phyloP scores from a whole-genome alignment of 2,329 filamentous ascomycete genomes.

The Aspergillus fumigatus region DNA sequence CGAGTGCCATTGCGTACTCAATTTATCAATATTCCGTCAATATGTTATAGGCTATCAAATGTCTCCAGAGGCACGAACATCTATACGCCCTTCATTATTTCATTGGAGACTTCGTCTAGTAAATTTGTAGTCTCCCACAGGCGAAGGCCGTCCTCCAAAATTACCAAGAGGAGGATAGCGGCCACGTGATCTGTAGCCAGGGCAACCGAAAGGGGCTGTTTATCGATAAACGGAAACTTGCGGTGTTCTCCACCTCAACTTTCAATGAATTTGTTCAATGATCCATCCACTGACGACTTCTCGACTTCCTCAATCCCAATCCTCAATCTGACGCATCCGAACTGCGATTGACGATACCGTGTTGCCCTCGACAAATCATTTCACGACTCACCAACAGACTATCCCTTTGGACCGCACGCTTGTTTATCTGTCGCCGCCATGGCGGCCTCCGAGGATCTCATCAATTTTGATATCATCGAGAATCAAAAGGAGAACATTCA shows the following conservation, averaged over 20 bases:
- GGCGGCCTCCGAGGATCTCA: slow-evolving; percentile 40
- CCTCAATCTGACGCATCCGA: neutral
- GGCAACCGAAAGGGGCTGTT: slow-evolving; percentile 32
- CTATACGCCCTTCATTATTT: neutral
- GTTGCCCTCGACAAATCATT: too few relatives aligned
- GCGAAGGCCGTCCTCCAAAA: neutral
- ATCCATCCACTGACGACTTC: slow-evolving; percentile 36
- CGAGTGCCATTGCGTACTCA: neutral
- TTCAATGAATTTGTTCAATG: slow-evolving; percentile 42
- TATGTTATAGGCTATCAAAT: neutral
- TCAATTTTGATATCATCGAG: slow-evolving; percentile 86
- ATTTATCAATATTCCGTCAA: neutral
- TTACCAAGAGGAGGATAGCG: slow-evolving; percentile 6
- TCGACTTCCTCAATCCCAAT: neutral
- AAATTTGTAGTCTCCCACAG: neutral
- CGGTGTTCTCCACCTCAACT: neutral
- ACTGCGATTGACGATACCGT: neutral
- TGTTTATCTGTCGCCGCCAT: slow-evolving; percentile 48
- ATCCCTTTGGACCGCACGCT: neutral
- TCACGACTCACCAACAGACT: neutral
- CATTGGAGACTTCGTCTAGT: neutral
- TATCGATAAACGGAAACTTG: slow-evolving; percentile 29
- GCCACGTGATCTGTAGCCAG: slow-evolving; percentile 29
- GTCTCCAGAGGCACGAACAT: neutral
- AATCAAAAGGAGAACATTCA: slow-evolving; percentile 98